A percentile compares a stretch with the other conserved stretches of the same genome.
Conservation (phyloP, 2,329 filamentous ascomycete species). For the Pseudopithomyces chartarum region DNA sequence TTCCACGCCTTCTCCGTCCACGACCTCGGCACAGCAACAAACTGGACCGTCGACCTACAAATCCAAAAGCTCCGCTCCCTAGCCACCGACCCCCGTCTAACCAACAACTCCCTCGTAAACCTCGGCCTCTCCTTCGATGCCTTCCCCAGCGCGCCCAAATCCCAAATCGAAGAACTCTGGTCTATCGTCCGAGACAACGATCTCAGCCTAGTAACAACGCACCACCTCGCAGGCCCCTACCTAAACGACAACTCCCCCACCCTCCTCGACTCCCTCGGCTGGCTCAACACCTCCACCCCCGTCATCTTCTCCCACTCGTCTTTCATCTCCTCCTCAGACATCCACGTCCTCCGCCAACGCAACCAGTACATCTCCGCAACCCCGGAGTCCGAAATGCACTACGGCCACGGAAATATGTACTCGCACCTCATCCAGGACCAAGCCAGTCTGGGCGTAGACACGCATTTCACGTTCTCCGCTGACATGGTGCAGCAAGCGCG, state of each 20-base stretch:
- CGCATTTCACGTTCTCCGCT: slow-evolving; percentile 58
- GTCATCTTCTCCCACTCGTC: slow-evolving; percentile 60
- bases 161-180: no score
- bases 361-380: slow-evolving; percentile 63
- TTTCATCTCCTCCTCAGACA: slow-evolving; percentile 50
- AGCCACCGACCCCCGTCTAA: no score
- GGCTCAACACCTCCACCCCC: slow-evolving; percentile 52
- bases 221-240: slow-evolving; percentile 18
- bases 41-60: not conserved
- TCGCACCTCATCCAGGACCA: slow-evolving; percentile 56
- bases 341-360: slow-evolving; percentile 51
- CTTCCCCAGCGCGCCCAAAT: no score
- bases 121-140: no score
- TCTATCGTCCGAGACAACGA: slow-evolving; percentile 7
- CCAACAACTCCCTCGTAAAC: no score
- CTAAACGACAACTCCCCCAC: slow-evolving; percentile 42
- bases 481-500: slow-evolving; percentile 56
- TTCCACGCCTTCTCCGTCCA: not conserved
- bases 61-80: no score
- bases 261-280: slow-evolving; percentile 23
- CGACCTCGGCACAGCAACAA: not conserved
- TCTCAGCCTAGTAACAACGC: slow-evolving; percentile 50
- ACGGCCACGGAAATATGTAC: slow-evolving; percentile 57
- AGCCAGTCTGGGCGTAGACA: slow-evolving; percentile 60
- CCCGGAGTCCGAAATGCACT: slow-evolving; percentile 64